These are phyloP conservation scores for Tylopilus felleus DNA, from an alignment of 768 basidiomycete species.

Conservation along the genomic window DNA sequence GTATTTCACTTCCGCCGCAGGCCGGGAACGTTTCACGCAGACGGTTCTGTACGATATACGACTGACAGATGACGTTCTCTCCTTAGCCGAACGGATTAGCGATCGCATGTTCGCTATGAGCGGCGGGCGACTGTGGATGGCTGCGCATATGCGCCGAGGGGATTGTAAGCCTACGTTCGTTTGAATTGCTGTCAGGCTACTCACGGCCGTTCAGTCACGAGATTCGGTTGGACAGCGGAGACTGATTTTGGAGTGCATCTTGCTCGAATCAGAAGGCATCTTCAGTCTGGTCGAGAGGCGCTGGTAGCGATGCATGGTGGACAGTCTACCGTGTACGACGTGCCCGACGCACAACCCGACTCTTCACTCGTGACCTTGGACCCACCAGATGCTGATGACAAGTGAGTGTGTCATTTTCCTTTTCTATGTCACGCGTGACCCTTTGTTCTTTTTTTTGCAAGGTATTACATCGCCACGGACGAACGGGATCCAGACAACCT, in stretches of 20 bases:
- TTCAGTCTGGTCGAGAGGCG: slow-evolving; percentile 16
- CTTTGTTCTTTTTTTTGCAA: slow-evolving; percentile 7
- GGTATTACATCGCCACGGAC: slow-evolving; percentile 40
- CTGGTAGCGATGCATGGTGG: slow-evolving; percentile 23
- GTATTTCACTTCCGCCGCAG: slow-evolving; percentile 32
- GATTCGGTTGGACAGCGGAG: slow-evolving; percentile 35
- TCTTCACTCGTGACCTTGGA: slow-evolving; percentile 19
- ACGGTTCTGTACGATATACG: slow-evolving; percentile 33
- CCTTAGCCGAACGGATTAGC: slow-evolving; percentile 30
- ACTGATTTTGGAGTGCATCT: slow-evolving; percentile 32
- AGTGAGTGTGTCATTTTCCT: slow-evolving; percentile 7
- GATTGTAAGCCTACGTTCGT: slow-evolving; percentile 32
- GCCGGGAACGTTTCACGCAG: slow-evolving; percentile 25
- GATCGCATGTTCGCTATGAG: slow-evolving; percentile 30
- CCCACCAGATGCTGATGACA: slow-evolving; percentile 24
- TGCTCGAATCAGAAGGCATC: slow-evolving; percentile 28
- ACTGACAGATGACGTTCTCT: slow-evolving; percentile 22
- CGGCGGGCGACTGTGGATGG: slow-evolving; percentile 40
- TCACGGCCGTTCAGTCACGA: slow-evolving; percentile 22
- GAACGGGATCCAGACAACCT: slow-evolving; percentile 38
- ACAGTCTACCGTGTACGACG: slow-evolving; percentile 14
- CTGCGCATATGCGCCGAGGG: slow-evolving; percentile 44
- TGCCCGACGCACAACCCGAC: slow-evolving; percentile 21
- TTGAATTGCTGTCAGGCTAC: not conserved
- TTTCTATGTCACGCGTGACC: too few species aligned